A percentile compares a stretch with the other conserved stretches of the same genome.
Conservation (phyloP, 345 rosid species). For the Murraya koenigii region DNA sequence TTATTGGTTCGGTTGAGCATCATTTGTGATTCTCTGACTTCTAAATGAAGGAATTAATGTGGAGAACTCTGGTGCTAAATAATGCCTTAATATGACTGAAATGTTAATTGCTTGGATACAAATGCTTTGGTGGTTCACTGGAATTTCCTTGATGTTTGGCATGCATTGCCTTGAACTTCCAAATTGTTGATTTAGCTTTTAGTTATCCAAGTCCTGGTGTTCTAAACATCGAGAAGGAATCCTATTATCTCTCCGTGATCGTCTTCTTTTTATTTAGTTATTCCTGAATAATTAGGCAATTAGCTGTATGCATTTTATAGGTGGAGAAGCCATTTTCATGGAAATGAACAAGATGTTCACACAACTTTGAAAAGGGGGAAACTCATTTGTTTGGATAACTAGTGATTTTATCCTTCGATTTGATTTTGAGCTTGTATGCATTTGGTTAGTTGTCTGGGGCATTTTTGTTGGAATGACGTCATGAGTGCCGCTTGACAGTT, state of each 20-base stretch:
- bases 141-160: conserved; percentile 2
- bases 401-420: background rate
- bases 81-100: background rate
- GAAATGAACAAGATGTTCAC: background rate
- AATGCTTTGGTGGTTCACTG: background rate
- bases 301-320: background rate
- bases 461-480: background rate
- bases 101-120: background rate
- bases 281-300: background rate
- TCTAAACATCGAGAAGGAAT: background rate
- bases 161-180: background rate
- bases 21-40: background rate
- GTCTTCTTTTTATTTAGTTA: background rate
- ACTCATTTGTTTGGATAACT: background rate
- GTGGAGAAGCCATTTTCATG: background rate
- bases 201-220: background rate
- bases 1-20: background rate
- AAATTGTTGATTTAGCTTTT: background rate
- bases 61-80: background rate
- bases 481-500: background rate
- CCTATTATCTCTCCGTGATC: background rate
- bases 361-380: too few relatives aligned
- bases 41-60: background rate
- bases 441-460: background rate
- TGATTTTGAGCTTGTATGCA: background rate